These are phyloP conservation scores for Xylaria castorea DNA, from an alignment of 495 filamentous ascomycete species.

Conservation along the genomic window DNA sequence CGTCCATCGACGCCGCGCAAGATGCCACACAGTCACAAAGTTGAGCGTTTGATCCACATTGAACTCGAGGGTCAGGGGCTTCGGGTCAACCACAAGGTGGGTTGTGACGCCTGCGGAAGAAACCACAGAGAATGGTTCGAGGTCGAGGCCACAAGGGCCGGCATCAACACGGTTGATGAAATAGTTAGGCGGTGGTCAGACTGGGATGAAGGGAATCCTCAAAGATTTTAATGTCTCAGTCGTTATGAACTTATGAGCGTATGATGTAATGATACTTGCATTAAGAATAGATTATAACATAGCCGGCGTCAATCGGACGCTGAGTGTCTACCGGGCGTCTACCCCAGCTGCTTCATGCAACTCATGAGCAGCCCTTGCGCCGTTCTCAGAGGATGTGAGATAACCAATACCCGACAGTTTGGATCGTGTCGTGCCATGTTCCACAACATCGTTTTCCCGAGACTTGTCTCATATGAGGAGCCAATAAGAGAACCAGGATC, in stretches of 20 bases:
- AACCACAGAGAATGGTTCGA: constrained; percentile 98
- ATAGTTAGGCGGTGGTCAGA: constrained; percentile 84
- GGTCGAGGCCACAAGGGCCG: constrained; percentile 74
- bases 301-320: background rate
- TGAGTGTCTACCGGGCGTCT: background rate
- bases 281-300: background rate
- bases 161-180: constrained; percentile 79
- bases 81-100: constrained; percentile 58
- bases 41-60: constrained; percentile 89
- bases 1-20: constrained; percentile 59
- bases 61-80: constrained; percentile 77
- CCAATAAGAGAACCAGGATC: background rate
- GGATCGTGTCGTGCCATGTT: constrained; percentile 1
- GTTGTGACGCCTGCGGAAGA: constrained; percentile 81
- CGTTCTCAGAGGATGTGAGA: background rate
- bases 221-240: constrained; percentile 14
- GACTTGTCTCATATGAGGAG: background rate
- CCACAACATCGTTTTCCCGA: background rate
- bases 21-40: constrained; percentile 84
- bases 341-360: background rate
- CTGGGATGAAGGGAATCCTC: constrained; percentile 63
- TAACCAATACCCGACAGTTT: constrained; percentile 1
- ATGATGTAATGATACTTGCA: constrained; percentile 22
- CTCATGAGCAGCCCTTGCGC: background rate
- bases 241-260: constrained; percentile 3